Percentiles rank a stretch among this genome's conserved stretches.
Evolutionary conservation across 106 monocot species (phyloP).

Genomic region (Narthecium ossifragum): DNA sequence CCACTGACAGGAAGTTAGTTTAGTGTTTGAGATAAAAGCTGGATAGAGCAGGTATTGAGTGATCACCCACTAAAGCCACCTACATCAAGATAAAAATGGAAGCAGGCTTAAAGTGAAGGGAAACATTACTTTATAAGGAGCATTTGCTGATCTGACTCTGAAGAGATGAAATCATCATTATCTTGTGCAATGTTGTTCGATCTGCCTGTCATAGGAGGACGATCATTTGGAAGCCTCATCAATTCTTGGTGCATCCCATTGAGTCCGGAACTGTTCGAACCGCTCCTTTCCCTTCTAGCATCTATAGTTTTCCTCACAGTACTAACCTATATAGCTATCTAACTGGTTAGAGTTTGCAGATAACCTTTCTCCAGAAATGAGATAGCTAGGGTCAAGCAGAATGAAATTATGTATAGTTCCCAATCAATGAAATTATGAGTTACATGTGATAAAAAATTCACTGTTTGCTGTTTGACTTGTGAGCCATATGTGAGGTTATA

Average conservation of each 20-base stretch:
- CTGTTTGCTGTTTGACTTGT: too few relatives aligned
- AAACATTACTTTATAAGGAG: constrained; percentile 35
- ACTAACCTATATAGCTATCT: constrained; percentile 9
- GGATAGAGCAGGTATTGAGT: too few relatives aligned
- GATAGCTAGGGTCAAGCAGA: too few relatives aligned
- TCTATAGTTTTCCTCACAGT: constrained; percentile 16
- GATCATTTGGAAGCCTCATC: constrained; percentile 23
- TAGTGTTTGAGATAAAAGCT: too few relatives aligned
- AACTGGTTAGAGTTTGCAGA: too few relatives aligned
- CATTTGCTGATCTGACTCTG: constrained; percentile 36
- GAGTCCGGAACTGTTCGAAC: constrained; percentile 2
- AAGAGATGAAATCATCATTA: constrained; percentile 40
- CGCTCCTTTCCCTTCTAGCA: constrained; percentile 11
- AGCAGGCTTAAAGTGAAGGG: neutral
- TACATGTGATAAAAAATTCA: too few relatives aligned
- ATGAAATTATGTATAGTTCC: neutral
- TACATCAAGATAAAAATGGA: too few relatives aligned
- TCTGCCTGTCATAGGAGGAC: constrained; percentile 4
- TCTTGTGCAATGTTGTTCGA: constrained; percentile 10
- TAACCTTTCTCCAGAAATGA: too few relatives aligned
- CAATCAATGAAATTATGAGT: too few relatives aligned
- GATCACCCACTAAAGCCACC: too few relatives aligned
- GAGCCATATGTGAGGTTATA: too few relatives aligned
- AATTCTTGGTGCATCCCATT: constrained; percentile 39
- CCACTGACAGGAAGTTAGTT: too few relatives aligned